Base-by-base conservation (phyloP, 1,284 basidiomycete genomes). In the Ustilago xerochloae region DNA sequence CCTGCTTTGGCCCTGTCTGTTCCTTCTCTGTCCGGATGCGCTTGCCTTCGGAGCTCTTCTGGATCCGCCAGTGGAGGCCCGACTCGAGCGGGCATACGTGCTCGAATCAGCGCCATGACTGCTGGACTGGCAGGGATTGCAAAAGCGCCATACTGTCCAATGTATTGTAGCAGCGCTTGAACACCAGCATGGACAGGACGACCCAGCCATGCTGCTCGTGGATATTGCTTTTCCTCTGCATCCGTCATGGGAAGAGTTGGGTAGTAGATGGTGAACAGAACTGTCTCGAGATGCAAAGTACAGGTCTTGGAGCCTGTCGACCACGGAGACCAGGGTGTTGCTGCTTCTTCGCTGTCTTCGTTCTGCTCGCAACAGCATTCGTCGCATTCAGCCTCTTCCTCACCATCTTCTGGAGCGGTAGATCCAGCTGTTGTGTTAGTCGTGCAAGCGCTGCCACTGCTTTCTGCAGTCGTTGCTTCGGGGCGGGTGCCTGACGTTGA, bases 181-280 rank as follows among this genome's bases (percentile, higher is more conserved):
- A 63, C 51, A 1, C 77, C 77, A 22, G 75, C 65, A 16, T 62
- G 53, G 6, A 79, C 53, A 9, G 79, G 79, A 8, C 73, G 63
- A 16, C 80, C 80, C 0, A 81, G 63, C 80, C 80, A 81, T 2
- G 66, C 60, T 6, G 63, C 69, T 2, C 56, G 46, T 1, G 60
- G 58, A 22, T 80, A 74, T 6, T 46, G 50, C n/a, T 73, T 63
- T 6, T 41, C 50, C 15, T 72, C 60, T 0, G 63, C 39, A 5
- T 49, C 53, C 5, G 49, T 18, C 38, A 76, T 53, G 6, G 47
- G 38, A 1, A 48, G 38, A 6, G 57, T 51, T 1, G 80, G 80
- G 26, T 81, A 80, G 62, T 81, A 81, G 38, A 81, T 53, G 20
- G 72, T 76, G 52, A 81, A 81, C 8, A 81, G 65, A n/a, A 79